Conservation (phyloP, 2,329 filamentous ascomycete species). For the Verticillium dahliae region DNA sequence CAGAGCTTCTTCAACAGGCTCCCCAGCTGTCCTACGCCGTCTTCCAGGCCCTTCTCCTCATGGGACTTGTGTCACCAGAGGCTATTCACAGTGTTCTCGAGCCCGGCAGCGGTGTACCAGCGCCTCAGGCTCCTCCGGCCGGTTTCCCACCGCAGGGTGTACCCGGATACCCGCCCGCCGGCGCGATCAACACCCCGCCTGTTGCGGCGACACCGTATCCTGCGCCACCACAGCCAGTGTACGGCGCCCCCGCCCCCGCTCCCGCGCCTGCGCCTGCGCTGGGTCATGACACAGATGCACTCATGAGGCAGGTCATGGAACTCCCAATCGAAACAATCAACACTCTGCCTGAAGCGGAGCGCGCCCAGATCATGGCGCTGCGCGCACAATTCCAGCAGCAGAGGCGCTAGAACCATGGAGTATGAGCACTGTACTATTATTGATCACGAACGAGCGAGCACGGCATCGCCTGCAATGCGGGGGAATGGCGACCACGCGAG, state of each 20-base stretch:
- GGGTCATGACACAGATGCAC: constrained; percentile 57
- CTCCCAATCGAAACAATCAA: constrained; percentile 78
- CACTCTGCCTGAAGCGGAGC: constrained; percentile 66
- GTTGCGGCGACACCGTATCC: constrained; percentile 37
- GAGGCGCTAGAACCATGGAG: neutral
- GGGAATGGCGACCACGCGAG: neutral
- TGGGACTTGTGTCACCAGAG: constrained; percentile 84
- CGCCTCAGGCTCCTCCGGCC: constrained; percentile 21
- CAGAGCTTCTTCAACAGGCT: constrained; percentile 78
- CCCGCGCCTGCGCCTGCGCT: constrained; percentile 23
- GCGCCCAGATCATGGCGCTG: constrained; percentile 72
- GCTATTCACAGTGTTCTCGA: constrained; percentile 79
- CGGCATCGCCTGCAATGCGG: neutral
- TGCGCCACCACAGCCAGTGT: constrained; percentile 32
- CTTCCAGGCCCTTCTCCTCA: constrained; percentile 87
- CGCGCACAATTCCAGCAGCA: constrained; percentile 52
- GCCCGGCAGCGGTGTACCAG: constrained; percentile 4
- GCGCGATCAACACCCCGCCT: constrained; percentile 40
- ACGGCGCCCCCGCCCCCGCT: constrained; percentile 20
- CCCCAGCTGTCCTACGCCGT: constrained; percentile 92
- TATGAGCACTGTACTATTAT: neutral
- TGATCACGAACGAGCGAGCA: neutral
- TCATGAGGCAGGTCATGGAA: constrained; percentile 75
- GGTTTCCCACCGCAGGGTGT: constrained; percentile 16
- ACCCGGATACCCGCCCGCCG: constrained; percentile 24